Evolutionary conservation across 2,329 filamentous ascomycete species (phyloP).

Genomic region (Calonectria henricotiae): DNA sequence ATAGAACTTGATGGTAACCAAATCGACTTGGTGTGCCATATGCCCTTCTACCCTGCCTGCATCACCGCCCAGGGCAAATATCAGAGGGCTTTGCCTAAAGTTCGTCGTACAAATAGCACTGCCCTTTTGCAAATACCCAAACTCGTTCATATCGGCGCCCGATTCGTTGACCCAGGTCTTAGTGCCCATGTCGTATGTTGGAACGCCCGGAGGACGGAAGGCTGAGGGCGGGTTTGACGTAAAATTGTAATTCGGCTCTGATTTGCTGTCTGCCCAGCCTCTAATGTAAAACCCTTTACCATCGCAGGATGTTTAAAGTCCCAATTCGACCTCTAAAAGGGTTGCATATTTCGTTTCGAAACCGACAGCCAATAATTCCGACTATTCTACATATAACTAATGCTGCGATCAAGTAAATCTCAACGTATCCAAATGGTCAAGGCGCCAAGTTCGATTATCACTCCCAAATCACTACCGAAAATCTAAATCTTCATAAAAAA

Average conservation of each 20-base stretch:
- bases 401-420: too few species aligned
- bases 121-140: not conserved
- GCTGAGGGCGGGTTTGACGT: not conserved
- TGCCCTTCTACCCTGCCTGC: not conserved
- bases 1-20: not conserved
- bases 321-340: not conserved
- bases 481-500: too few species aligned
- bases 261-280: not conserved
- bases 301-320: not conserved
- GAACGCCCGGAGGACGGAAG: not conserved
- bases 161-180: conserved; percentile 3
- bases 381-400: too few species aligned
- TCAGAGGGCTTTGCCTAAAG: not conserved
- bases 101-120: not conserved
- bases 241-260: not conserved
- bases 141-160: not conserved
- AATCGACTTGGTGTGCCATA: not conserved
- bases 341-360: too few species aligned
- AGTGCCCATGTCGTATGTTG: not conserved
- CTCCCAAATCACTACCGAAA: too few species aligned
- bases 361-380: too few species aligned
- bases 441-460: too few species aligned
- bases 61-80: not conserved
- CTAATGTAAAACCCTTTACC: not conserved
- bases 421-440: too few species aligned